Percentiles rank a stretch among this genome's conserved stretches.
Conservation (phyloP, 139 green algal genomes). For the Volvox africanus region DNA sequence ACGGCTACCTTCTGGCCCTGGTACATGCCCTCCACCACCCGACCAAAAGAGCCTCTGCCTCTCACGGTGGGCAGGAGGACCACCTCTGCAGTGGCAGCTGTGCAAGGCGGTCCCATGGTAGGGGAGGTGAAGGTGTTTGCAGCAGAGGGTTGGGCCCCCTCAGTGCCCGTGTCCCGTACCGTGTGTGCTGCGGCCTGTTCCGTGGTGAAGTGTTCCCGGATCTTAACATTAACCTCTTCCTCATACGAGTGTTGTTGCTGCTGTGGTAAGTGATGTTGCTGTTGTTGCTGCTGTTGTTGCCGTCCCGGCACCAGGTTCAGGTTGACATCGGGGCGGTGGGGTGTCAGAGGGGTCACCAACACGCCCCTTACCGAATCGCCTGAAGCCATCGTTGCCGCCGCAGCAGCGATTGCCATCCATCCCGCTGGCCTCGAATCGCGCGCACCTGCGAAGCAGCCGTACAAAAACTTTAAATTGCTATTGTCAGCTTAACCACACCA, state of each 20-base stretch:
- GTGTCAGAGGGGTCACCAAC: neutral
- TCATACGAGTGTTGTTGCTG: neutral
- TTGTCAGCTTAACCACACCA: neutral
- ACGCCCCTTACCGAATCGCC: neutral
- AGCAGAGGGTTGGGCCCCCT: neutral
- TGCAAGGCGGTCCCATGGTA: neutral
- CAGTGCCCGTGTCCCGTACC: neutral
- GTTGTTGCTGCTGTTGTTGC: neutral
- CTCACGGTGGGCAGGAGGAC: neutral
- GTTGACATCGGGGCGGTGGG: neutral
- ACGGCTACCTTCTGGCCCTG: neutral
- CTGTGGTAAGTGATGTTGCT: neutral
- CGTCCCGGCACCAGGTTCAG: neutral
- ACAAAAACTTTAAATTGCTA: neutral
- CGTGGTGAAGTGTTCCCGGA: neutral
- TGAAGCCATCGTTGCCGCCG: neutral
- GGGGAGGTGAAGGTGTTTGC: neutral
- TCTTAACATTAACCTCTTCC: too few relatives aligned
- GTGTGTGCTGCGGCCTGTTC: neutral
- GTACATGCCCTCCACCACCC: constrained; percentile 24
- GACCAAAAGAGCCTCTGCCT: neutral
- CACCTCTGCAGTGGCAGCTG: neutral
- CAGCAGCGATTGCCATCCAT: neutral
- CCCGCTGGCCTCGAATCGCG: neutral
- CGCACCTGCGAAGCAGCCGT: neutral